Evolutionary conservation across 1,139 yeast genomes (phyloP).

Genomic region (Zygotorulaspora mrakii): DNA sequence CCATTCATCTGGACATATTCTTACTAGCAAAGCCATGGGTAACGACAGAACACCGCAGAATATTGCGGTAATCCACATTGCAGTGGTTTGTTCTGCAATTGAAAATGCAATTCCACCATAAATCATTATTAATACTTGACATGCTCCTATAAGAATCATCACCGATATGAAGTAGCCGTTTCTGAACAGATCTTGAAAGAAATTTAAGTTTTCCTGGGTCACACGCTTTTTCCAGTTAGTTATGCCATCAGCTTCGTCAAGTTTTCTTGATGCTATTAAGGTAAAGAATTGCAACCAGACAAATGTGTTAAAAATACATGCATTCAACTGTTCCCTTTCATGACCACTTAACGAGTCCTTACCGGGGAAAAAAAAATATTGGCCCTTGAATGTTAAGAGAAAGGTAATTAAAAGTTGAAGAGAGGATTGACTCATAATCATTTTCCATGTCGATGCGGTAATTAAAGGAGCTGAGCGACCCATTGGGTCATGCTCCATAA

Average conservation of each 20-base stretch:
- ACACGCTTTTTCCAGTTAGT: conserved; percentile 55
- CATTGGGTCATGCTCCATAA: conserved; percentile 77
- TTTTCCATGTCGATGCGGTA: conserved; percentile 94
- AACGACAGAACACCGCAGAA: conserved; percentile 78
- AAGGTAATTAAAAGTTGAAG: conserved; percentile 79
- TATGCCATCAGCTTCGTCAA: conserved; percentile 82
- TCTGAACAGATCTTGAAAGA: conserved; percentile 74
- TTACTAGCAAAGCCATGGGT: conserved; percentile 71
- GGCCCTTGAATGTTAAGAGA: conserved; percentile 74
- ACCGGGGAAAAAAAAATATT: conserved; percentile 51
- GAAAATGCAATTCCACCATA: conserved; percentile 97
- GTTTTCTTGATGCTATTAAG: conserved; percentile 81
- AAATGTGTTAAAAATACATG: conserved; percentile 90
- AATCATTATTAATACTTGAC: conserved; percentile 87
- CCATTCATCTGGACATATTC: conserved; percentile 83
- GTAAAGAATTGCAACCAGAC: conserved; percentile 98
- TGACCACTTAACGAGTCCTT: conserved; percentile 41
- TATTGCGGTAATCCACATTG: conserved; percentile 87
- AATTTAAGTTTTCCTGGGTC: conserved; percentile 62
- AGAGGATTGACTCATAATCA: conserved; percentile 85
- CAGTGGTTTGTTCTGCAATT: conserved; percentile 70
- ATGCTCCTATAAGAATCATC: conserved; percentile 68
- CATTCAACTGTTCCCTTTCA: conserved; percentile 59
- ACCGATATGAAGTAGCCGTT: conserved; percentile 79
- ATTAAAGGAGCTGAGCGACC: conserved; percentile 80